A percentile compares a stretch with the other conserved stretches of the same genome.
Conservation (phyloP, 352 stramenopile genomes). For the Pythium oligandrum region DNA sequence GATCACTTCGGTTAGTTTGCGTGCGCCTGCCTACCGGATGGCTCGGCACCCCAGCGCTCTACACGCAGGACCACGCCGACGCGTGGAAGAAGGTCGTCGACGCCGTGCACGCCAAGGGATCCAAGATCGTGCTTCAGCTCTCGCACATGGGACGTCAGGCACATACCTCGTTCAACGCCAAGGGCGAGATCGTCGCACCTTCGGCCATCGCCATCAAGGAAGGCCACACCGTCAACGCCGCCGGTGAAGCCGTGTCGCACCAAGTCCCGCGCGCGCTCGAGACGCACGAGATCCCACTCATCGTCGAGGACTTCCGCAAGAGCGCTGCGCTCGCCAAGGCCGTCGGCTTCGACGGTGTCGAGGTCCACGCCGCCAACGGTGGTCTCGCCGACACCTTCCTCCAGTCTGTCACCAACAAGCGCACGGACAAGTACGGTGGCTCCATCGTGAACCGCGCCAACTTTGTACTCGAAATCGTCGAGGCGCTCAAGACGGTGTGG, state of each 20-base stretch:
- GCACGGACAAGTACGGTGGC: too few relatives aligned
- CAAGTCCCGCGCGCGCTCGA: too few relatives aligned
- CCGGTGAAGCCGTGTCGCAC: not conserved
- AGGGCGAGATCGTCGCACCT: slow-evolving; percentile 11
- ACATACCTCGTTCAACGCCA: too few relatives aligned
- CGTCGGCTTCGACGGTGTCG: too few relatives aligned
- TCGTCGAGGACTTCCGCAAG: too few relatives aligned
- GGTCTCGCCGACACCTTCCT: slow-evolving; percentile 83
- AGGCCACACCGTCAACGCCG: not conserved
- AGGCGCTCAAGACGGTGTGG: too few relatives aligned
- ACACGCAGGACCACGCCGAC: slow-evolving; percentile 9
- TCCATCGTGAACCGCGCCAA: slow-evolving; percentile 71
- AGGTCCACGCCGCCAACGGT: slow-evolving; percentile 40
- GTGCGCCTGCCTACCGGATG: too few relatives aligned
- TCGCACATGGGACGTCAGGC: slow-evolving; percentile 51
- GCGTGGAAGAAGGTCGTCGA: slow-evolving; percentile 8
- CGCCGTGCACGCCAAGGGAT: slow-evolving; percentile 8
- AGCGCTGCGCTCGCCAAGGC: too few relatives aligned
- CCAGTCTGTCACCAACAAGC: too few relatives aligned
- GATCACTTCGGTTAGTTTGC: too few relatives aligned
- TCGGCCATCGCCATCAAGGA: slow-evolving; percentile 25
- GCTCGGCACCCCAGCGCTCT: slow-evolving; percentile 2
- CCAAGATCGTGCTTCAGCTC: too few relatives aligned
- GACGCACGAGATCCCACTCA: too few relatives aligned
- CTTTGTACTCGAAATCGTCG: slow-evolving; percentile 53